Conservation (phyloP, 2,329 filamentous ascomycete genomes). For the Monosporascus sp. region DNA sequence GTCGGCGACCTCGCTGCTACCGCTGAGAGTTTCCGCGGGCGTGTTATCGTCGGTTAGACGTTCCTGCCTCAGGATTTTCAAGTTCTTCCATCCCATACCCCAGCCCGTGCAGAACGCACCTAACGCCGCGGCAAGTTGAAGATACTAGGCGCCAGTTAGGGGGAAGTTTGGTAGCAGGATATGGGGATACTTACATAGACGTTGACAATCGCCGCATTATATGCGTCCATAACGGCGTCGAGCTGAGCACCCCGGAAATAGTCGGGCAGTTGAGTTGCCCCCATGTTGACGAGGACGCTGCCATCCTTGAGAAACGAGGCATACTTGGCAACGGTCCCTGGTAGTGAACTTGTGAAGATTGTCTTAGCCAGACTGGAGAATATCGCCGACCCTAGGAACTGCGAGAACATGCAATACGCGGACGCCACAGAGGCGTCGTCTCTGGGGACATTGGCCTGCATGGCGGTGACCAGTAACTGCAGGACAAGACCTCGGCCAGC, state of each 20-base stretch:
- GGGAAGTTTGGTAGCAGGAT: neutral
- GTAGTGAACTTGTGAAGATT: slow-evolving; percentile 45
- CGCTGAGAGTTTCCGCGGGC: neutral
- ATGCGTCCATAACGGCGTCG: slow-evolving; percentile 27
- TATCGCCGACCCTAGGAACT: slow-evolving; percentile 46
- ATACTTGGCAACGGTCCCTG: slow-evolving; percentile 34
- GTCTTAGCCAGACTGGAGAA: slow-evolving; percentile 46
- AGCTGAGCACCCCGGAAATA: slow-evolving; percentile 30
- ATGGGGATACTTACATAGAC: slow-evolving; percentile 13
- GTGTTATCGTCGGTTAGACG: neutral
- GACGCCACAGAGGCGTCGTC: slow-evolving; percentile 18
- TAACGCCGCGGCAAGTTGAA: slow-evolving; percentile 17
- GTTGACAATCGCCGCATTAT: slow-evolving; percentile 19
- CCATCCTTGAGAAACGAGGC: slow-evolving; percentile 32
- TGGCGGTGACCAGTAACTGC: slow-evolving; percentile 22
- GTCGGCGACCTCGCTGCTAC: neutral
- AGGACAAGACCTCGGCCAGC: slow-evolving; percentile 22
- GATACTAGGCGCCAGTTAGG: slow-evolving; percentile 12
- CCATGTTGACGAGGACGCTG: slow-evolving; percentile 30
- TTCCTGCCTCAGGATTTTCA: slow-evolving; percentile 18
- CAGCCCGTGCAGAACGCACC: slow-evolving; percentile 16
- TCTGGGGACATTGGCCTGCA: slow-evolving; percentile 21
- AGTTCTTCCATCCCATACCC: slow-evolving; percentile 20
- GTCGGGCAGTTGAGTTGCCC: slow-evolving; percentile 36
- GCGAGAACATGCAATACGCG: slow-evolving; percentile 43